Percentiles rank a stretch among this genome's conserved stretches.
These are phyloP conservation scores for Amanita rimosa DNA, from an alignment of 768 basidiomycete species.

Conservation along the genomic window DNA sequence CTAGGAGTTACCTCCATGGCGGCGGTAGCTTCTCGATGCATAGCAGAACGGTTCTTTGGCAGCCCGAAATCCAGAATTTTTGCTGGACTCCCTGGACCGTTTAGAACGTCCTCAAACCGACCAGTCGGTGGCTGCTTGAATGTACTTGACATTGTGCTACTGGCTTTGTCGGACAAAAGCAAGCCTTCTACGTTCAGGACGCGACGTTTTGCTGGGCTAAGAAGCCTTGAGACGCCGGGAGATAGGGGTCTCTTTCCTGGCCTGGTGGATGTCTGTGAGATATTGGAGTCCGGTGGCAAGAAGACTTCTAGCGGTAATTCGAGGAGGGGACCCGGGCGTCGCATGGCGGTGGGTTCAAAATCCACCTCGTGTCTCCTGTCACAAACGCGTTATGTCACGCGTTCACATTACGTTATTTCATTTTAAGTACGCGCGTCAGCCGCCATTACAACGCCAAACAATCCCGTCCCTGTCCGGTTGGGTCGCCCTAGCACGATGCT, in stretches of 20 bases:
- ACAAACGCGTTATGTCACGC: conserved; percentile 26
- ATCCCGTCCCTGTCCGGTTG: conserved; percentile 86
- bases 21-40: conserved; percentile 6
- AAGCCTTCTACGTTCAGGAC: conserved; percentile 47
- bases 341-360: conserved; percentile 14
- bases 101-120: conserved; percentile 16
- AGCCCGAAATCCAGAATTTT: conserved; percentile 42
- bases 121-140: conserved; percentile 13
- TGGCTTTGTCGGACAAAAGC: conserved; percentile 25
- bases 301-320: conserved; percentile 53
- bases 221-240: conserved; percentile 34
- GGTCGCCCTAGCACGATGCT: conserved; percentile 87
- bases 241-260: conserved; percentile 53
- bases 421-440: conserved; percentile 14
- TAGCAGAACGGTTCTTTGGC: conserved; percentile 17
- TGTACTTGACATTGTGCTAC: conserved; percentile 20
- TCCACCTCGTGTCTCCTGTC: conserved; percentile 12
- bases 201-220: conserved; percentile 61
- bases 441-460: conserved; percentile 78
- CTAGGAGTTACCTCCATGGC: conserved; percentile 11
- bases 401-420: conserved; percentile 11
- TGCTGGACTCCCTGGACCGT: conserved; percentile 30
- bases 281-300: conserved; percentile 23
- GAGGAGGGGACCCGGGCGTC: conserved; percentile 41
- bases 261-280: conserved; percentile 16